Percentiles rank a stretch among this genome's conserved stretches.
These are phyloP conservation scores for Solioccasus polychromus DNA, from an alignment of 768 basidiomycete genomes.

Conservation along the genomic window DNA sequence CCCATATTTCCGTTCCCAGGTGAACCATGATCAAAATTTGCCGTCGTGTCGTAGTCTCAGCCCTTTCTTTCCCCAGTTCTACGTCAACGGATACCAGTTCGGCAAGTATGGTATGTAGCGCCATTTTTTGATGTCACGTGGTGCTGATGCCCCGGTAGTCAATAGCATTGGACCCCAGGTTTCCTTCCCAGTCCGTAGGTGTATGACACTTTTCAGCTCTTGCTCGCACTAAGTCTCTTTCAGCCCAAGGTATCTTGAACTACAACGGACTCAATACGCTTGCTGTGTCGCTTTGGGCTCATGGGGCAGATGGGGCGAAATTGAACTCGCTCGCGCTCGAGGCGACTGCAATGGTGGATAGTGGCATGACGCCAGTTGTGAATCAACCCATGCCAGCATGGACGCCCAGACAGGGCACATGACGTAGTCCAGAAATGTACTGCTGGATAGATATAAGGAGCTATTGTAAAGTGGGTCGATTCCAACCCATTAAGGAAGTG, in stretches of 20 bases:
- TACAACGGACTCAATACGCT: constrained; percentile 47
- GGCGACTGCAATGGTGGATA: constrained; percentile 32
- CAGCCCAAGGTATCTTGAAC: constrained; percentile 50
- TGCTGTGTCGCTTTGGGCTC: constrained; percentile 48
- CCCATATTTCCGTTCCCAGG: constrained; percentile 39
- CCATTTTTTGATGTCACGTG: no score
- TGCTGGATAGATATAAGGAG: neutral
- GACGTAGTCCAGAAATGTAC: neutral
- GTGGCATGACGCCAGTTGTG: constrained; percentile 20
- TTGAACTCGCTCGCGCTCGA: constrained; percentile 38
- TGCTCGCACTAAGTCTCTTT: constrained; percentile 7
- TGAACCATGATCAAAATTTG: neutral
- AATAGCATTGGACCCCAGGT: constrained; percentile 25
- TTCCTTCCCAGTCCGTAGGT: constrained; percentile 27
- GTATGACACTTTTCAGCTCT: neutral
- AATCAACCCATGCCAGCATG: constrained; percentile 29
- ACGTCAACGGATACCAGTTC: constrained; percentile 27
- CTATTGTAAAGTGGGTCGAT: no score
- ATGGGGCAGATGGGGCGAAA: constrained; percentile 38
- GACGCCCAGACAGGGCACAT: constrained; percentile 18
- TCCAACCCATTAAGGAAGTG: no score
- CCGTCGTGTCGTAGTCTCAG: neutral
- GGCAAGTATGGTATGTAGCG: constrained; percentile 22
- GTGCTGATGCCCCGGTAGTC: constrained; percentile 10
- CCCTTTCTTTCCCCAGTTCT: constrained; percentile 12